Conservation (phyloP, 2,329 filamentous ascomycete genomes). For the Aspergillus fischeri region DNA sequence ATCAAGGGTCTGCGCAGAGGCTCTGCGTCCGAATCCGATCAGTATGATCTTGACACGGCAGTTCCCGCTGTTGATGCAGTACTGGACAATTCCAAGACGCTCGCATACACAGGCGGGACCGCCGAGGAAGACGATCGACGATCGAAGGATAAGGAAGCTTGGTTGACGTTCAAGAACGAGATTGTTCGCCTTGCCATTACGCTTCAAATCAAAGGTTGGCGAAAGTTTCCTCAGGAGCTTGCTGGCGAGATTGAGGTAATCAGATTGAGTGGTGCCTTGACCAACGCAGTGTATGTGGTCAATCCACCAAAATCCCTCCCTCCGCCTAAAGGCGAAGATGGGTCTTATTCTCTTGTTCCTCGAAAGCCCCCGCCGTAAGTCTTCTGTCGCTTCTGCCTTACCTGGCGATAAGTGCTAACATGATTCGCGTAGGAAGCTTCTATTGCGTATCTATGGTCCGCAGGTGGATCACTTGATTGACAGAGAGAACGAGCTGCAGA, state of each 20-base stretch:
- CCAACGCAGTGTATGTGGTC: conserved; percentile 95
- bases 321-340: conserved; percentile 36
- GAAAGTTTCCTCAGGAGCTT: conserved; percentile 60
- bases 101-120: conserved; percentile 65
- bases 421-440: conserved; percentile 57
- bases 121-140: conserved; percentile 45
- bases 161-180: conserved; percentile 86
- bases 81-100: conserved; percentile 85
- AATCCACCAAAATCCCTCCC: conserved; percentile 67
- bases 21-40: conserved; percentile 80
- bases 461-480: conserved; percentile 96
- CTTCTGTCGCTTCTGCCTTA: background rate
- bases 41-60: conserved; percentile 71
- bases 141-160: conserved; percentile 69
- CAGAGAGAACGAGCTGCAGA: conserved; percentile 80
- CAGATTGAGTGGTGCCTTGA: conserved; percentile 75
- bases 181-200: conserved; percentile 88
- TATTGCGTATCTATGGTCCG: conserved; percentile 89
- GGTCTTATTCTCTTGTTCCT: conserved; percentile 33
- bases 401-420: background rate
- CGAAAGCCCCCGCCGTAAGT: conserved; percentile 53
- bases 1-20: conserved; percentile 36
- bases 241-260: conserved; percentile 43
- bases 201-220: conserved; percentile 85
- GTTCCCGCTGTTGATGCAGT: conserved; percentile 80